phyloP scores from a whole-genome alignment of 164 flowering plant species.

The Vitis amurensis region DNA sequence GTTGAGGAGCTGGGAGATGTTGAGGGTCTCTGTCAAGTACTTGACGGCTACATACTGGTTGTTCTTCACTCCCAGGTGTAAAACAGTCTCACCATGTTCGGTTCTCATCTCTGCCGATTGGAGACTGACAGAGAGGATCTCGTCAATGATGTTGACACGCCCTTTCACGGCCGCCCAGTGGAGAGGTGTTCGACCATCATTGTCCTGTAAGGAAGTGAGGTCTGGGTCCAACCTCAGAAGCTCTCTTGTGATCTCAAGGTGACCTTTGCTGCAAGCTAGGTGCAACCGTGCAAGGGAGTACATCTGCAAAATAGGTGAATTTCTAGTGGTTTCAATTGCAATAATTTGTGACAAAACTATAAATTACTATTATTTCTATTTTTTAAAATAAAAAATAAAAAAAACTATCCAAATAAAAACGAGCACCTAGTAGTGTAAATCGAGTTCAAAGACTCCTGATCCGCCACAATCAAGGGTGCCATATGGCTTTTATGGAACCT shows the following conservation, averaged over 20 bases:
- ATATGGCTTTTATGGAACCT: conserved; percentile 55
- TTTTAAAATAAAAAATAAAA: too few species aligned
- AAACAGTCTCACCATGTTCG: conserved; percentile 24
- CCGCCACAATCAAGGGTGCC: conserved; percentile 34
- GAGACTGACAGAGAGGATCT: conserved; percentile 25
- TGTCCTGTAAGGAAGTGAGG: conserved; percentile 38
- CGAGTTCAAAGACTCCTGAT: neutral
- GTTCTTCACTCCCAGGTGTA: conserved; percentile 45
- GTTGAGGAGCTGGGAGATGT: conserved; percentile 36
- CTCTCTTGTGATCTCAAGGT: conserved; percentile 50
- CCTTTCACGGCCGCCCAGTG: conserved; percentile 64
- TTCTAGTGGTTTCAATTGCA: too few species aligned
- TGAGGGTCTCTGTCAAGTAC: conserved; percentile 40
- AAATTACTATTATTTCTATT: too few species aligned
- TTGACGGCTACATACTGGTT: conserved; percentile 40
- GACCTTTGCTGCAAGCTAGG: conserved; percentile 51
- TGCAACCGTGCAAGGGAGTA: conserved; percentile 52
- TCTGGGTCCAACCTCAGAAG: conserved; percentile 43
- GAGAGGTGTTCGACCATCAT: conserved; percentile 49
- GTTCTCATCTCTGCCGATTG: conserved; percentile 37
- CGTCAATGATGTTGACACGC: conserved; percentile 35
- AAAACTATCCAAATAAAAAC: too few species aligned
- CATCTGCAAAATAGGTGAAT: neutral
- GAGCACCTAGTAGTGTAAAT: too few species aligned
- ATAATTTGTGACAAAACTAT: too few species aligned